Percentiles rank a stretch among this genome's conserved stretches.
Conservation (phyloP, 1,284 basidiomycete genomes). For the Ustilago lituana region DNA sequence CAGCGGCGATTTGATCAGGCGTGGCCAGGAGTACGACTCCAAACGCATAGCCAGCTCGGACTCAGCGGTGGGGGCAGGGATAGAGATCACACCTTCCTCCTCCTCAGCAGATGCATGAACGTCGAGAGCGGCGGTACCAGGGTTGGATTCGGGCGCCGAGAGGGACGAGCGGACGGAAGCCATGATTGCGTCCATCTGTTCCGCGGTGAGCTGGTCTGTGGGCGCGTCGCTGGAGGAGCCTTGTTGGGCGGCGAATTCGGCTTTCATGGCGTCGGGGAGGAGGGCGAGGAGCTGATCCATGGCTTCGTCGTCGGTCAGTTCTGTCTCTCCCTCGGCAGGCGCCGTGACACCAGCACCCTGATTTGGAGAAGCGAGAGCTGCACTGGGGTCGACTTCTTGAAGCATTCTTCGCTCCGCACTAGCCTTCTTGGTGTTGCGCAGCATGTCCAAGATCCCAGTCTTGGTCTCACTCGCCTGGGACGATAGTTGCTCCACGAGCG, state of each 20-base stretch:
- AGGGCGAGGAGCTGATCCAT: slow-evolving; percentile 43
- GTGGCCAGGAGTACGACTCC: slow-evolving; percentile 75
- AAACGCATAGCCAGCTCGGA: slow-evolving; percentile 50
- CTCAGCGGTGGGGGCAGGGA: neutral
- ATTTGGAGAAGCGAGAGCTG: slow-evolving; percentile 1
- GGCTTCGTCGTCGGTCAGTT: slow-evolving; percentile 32
- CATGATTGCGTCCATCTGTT: slow-evolving; percentile 39
- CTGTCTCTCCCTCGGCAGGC: neutral
- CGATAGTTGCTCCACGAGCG: slow-evolving; percentile 8
- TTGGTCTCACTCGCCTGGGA: slow-evolving; percentile 35
- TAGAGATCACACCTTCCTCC: slow-evolving; percentile 4
- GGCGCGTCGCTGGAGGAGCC: neutral
- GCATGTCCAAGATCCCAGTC: slow-evolving; percentile 50
- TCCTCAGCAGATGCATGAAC: neutral
- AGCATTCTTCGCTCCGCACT: slow-evolving; percentile 17
- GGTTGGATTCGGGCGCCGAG: neutral
- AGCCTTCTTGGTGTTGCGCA: slow-evolving; percentile 34
- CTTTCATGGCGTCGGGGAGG: slow-evolving; percentile 40
- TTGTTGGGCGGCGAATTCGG: slow-evolving; percentile 21
- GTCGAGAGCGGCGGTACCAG: neutral
- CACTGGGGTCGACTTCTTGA: slow-evolving; percentile 24
- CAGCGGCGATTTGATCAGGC: slow-evolving; percentile 86
- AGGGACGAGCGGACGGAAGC: slow-evolving; percentile 22
- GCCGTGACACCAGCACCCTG: neutral
- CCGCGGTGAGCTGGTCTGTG: slow-evolving; percentile 14